phyloP scores from a whole-genome alignment of 208 protist species.

The Tritrichomonas foetus region DNA sequence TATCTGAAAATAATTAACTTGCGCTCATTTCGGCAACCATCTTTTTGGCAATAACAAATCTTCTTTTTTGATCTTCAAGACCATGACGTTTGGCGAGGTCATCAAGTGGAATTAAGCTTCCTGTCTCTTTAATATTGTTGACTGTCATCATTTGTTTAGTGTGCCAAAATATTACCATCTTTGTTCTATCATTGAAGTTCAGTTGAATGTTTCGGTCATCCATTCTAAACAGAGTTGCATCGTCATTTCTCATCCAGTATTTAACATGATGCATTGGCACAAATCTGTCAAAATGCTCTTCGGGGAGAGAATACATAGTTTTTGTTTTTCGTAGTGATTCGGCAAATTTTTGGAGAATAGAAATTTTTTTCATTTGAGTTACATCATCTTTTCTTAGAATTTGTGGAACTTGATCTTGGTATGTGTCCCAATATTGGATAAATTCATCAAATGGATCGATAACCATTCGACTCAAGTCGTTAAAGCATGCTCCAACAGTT shows the following conservation, averaged over 20 bases:
- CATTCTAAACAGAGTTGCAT: not conserved
- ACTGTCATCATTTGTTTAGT: not conserved
- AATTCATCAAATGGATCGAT: conserved; percentile 62
- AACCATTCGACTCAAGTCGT: conserved; percentile 88
- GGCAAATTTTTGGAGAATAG: not conserved
- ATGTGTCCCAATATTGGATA: not conserved
- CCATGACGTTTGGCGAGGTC: not conserved
- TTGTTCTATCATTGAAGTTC: not conserved
- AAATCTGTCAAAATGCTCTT: not conserved
- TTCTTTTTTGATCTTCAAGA: not conserved
- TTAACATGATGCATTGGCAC: not conserved
- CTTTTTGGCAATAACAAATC: not conserved
- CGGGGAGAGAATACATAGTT: not conserved
- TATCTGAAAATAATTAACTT: too few species aligned
- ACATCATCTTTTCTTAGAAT: not conserved
- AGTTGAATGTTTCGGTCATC: not conserved
- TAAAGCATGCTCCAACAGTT: conserved; percentile 87
- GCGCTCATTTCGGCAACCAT: not conserved
- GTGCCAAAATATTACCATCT: not conserved
- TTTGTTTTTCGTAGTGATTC: not conserved
- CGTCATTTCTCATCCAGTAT: not conserved
- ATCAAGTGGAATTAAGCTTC: not conserved
- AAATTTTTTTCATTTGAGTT: not conserved
- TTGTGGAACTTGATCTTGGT: not conserved
- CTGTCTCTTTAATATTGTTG: not conserved